Evolutionary conservation across 2,329 filamentous ascomycete species (phyloP), one percentile per base, ranked within the genome.

Genomic region (Fusarium redolens): DNA sequence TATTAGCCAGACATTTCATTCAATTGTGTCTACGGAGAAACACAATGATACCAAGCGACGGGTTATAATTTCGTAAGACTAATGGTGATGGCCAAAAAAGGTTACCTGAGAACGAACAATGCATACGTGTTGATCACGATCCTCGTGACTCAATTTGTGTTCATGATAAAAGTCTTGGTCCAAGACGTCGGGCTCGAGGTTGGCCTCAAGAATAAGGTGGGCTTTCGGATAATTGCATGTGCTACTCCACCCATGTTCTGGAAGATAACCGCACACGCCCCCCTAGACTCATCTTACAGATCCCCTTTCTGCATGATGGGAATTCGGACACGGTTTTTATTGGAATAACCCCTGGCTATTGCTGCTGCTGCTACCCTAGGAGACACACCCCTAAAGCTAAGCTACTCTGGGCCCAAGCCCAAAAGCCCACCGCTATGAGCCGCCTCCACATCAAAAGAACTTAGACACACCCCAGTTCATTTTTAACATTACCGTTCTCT

Each of bases 341-440:
- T 73, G 70, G 54, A 60, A 73, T 73, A 73, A 54, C 70, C 66
- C 70, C 70, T 60, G 70, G 70, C 66, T 64, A 71, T 35, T 31
- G 25, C 20, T 54, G 40, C 17, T 30, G 40, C 11, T 25, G n/a
- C 4, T 31, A n/a, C 28, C 17, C 9, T 50, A 35, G 41, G 31
- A 37, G 18, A 17, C 63, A 56, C 60, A 73, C 65, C 65, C 69
- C 65, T 47, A 68, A 51, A 44, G 30, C 50, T 66, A 59, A 66
- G 63, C 62, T 61, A 30, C 55, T 54, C 44, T 45, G 58, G 54
- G 47, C 51, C 65, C 65, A 54, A 59, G 45, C 35, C 65, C 37
- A 51, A 25, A 45, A 47, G 55, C 11, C 41, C 52, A 59, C 67
- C 63, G 63, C 50, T 51, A 41, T 66, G 55, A 68, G 62, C 71